phyloP scores from a whole-genome alignment of 2,329 filamentous ascomycete genomes.

The Tetracladium maxilliforme region DNA sequence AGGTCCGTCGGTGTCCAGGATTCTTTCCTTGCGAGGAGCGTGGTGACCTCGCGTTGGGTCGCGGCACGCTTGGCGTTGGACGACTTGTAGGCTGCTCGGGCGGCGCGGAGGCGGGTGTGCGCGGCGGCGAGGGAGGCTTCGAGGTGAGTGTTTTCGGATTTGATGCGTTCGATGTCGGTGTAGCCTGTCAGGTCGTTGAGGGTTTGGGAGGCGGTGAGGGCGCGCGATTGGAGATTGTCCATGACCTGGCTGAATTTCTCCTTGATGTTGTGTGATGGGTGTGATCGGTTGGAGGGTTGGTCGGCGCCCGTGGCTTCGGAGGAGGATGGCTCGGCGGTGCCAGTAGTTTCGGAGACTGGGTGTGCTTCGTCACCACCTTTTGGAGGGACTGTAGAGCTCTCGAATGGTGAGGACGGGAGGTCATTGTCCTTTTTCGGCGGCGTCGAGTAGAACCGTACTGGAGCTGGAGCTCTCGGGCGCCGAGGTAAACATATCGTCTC shows the following conservation, averaged over 20 bases:
- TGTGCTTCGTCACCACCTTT: no score
- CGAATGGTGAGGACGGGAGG: no score
- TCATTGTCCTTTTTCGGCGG: no score
- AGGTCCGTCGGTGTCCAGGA: conserved; percentile 78
- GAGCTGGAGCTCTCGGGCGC: no score
- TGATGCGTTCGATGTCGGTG: conserved; percentile 76
- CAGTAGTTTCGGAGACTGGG: neutral
- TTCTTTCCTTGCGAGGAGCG: conserved; percentile 84
- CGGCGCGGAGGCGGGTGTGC: conserved; percentile 50
- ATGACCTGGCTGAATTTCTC: conserved; percentile 65
- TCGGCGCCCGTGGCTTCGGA: conserved; percentile 26
- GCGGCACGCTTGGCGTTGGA: conserved; percentile 71
- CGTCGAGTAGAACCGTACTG: no score
- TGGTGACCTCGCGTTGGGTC: conserved; percentile 91
- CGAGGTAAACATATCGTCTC: no score
- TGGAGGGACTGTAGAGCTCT: no score
- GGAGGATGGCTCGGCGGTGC: conserved; percentile 25
- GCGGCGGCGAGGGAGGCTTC: conserved; percentile 43
- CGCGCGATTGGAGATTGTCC: conserved; percentile 77
- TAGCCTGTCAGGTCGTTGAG: conserved; percentile 94
- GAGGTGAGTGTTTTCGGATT: conserved; percentile 57
- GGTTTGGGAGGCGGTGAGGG: conserved; percentile 72
- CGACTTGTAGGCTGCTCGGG: conserved; percentile 66
- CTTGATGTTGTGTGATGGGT: conserved; percentile 30
- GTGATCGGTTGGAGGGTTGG: conserved; percentile 22